Evolutionary conservation across 352 stramenopile genomes (phyloP), one percentile per base, ranked within the genome.

Genomic region (Globisporangium uncinulatum): DNA sequence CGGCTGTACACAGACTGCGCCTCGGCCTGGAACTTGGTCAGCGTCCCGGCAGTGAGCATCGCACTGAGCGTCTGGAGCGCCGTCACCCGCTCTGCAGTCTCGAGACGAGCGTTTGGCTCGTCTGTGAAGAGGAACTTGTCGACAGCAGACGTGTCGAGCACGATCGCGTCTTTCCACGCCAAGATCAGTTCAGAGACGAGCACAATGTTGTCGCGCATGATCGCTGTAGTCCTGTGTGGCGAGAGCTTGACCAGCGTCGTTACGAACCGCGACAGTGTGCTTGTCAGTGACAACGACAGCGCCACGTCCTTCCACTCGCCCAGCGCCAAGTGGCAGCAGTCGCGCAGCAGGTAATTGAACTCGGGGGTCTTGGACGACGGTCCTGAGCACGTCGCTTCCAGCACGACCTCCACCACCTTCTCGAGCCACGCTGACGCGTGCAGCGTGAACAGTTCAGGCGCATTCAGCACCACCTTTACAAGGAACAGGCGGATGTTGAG

Each of bases 291-390:
- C 11, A 51, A 54, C 31, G 41, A 24, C 10, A 71, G 39, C 4
- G 62, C 47, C 14, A 80, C 59, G 24, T 78, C 57, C 39, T 77
- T 73, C 81, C 79, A 90, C 14, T 61, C 61, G 56, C 73, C 67
- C 9, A 90, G 47, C 20, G 87, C 44, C 39, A 92, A 54, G 39
- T 75, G 62, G 43, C 80, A 92, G 39, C 76, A 83, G 62, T 94
- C 85, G 34, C 83, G 76, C 42, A 94, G 62, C 42, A 94, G 57
- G 56, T 92, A 92, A 44, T 81, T 74, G 50, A 92, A 92, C 49
- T 92, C 79, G 36, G 66, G 54, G 9, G 44, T 46, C 52, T 57
- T 62, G 6, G 43, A 55, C 6, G 43, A 19, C 7, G 60, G 61
- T 17, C 62, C 60, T 0, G 66, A 69, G 11, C 59, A 51, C 36